Percentiles rank a stretch among this genome's conserved stretches.
These are phyloP conservation scores for Hortaea sp. DNA, from an alignment of 2,329 filamentous ascomycete species.

Conservation along the genomic window DNA sequence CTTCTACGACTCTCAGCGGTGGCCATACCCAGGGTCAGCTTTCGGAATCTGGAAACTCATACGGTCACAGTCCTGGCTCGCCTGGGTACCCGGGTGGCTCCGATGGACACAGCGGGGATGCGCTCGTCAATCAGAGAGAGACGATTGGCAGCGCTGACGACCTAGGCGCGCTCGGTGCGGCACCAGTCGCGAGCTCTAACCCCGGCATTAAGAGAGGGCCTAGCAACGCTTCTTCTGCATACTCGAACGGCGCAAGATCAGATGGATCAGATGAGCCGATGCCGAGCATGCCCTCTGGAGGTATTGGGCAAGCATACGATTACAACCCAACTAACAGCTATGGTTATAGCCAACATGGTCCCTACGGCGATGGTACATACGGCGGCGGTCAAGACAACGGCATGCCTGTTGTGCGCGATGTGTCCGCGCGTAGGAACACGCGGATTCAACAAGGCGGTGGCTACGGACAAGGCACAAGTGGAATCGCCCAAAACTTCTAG, in stretches of 20 bases:
- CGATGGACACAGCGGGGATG: conserved; percentile 50
- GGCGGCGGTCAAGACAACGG: conserved; percentile 43
- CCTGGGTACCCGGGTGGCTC: conserved; percentile 37
- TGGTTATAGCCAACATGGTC: conserved; percentile 46
- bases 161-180: conserved; percentile 65
- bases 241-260: conserved; percentile 72
- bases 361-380: conserved; percentile 47
- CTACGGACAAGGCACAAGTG: conserved; percentile 79
- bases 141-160: conserved; percentile 61
- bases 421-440: conserved; percentile 83
- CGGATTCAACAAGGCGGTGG: conserved; percentile 84
- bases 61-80: conserved; percentile 41
- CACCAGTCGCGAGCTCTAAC: conserved; percentile 50
- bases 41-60: conserved; percentile 57
- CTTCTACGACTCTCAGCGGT: conserved; percentile 80
- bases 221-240: conserved; percentile 93
- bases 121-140: conserved; percentile 43
- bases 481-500: conserved; percentile 93
- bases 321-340: conserved; percentile 28
- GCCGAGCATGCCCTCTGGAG: conserved; percentile 6
- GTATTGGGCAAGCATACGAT: conserved; percentile 22
- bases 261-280: conserved; percentile 42
- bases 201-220: conserved; percentile 72
- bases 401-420: conserved; percentile 84
- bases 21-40: conserved; percentile 42